phyloP scores from a whole-genome alignment of 2,329 filamentous ascomycete species.

The Cladorrhinum sp. region DNA sequence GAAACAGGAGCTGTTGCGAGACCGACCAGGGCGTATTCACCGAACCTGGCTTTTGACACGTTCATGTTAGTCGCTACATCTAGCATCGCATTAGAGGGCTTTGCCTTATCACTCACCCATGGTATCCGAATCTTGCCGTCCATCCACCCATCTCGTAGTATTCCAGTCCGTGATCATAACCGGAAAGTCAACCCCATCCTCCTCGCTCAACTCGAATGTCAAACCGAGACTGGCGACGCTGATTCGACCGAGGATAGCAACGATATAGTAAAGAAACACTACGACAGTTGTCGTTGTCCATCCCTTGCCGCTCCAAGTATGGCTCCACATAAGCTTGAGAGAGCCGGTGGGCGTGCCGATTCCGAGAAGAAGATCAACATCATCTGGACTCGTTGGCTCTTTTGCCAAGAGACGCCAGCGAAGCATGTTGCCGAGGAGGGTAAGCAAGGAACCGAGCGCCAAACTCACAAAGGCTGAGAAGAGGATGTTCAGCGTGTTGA shows the following conservation, averaged over 20 bases:
- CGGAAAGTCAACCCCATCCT: no score
- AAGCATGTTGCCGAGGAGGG: constrained; percentile 8
- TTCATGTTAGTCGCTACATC: no score
- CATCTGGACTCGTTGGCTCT: neutral
- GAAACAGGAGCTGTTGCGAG: neutral
- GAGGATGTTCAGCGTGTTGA: constrained; percentile 12
- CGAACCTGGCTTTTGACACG: no score
- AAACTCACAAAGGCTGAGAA: constrained; percentile 15
- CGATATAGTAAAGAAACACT: constrained; percentile 2
- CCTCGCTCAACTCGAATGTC: no score
- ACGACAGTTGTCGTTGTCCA: neutral
- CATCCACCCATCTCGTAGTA: no score
- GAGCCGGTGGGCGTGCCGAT: neutral
- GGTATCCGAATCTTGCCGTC: no score
- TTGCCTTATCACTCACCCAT: no score
- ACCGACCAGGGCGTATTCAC: neutral
- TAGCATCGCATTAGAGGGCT: no score
- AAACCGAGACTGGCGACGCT: constrained; percentile 13
- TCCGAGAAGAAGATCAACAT: constrained; percentile 12
- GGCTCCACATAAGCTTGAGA: constrained; percentile 1
- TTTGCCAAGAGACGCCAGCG: constrained; percentile 11
- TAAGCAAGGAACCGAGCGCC: constrained; percentile 12
- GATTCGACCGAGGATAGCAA: constrained; percentile 6
- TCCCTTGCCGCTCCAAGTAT: neutral
- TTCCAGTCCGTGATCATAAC: no score